These are phyloP conservation scores for Brassica balearica DNA, from an alignment of 441 rosid species.

Conservation along the genomic window DNA sequence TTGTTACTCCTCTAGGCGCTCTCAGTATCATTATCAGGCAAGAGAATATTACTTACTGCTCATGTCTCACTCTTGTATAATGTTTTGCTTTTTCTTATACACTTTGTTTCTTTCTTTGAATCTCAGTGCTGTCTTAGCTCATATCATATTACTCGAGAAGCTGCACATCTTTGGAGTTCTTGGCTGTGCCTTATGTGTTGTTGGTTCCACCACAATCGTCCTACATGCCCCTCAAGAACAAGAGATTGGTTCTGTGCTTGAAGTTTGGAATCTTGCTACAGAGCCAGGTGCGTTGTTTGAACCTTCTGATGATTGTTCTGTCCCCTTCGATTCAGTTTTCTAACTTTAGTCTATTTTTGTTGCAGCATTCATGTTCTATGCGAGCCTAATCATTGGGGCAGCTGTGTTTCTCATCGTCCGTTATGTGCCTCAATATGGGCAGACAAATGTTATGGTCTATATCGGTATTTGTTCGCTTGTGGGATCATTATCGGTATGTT, in stretches of 20 bases:
- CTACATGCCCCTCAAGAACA: slow-evolving; percentile 78
- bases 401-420: slow-evolving; percentile 57
- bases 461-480: slow-evolving; percentile 76
- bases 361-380: slow-evolving; percentile 70
- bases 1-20: slow-evolving; percentile 78
- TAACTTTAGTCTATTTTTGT: slow-evolving; percentile 20
- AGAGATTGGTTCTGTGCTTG: slow-evolving; percentile 61
- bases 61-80: neutral
- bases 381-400: slow-evolving; percentile 60
- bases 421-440: slow-evolving; percentile 65
- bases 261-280: slow-evolving; percentile 83
- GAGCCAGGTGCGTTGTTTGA: slow-evolving; percentile 68
- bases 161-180: slow-evolving; percentile 73
- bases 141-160: slow-evolving; percentile 61
- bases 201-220: slow-evolving; percentile 73
- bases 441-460: slow-evolving; percentile 78
- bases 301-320: too few species aligned
- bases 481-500: slow-evolving; percentile 72
- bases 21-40: slow-evolving; percentile 77
- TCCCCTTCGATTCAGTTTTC: slow-evolving; percentile 22
- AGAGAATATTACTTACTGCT: neutral
- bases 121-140: slow-evolving; percentile 72
- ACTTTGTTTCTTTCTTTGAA: slow-evolving; percentile 27
- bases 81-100: slow-evolving; percentile 13
- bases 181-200: slow-evolving; percentile 73